Conservation (phyloP, 108 stramenopile species). For the Conticribra weissflogii region DNA sequence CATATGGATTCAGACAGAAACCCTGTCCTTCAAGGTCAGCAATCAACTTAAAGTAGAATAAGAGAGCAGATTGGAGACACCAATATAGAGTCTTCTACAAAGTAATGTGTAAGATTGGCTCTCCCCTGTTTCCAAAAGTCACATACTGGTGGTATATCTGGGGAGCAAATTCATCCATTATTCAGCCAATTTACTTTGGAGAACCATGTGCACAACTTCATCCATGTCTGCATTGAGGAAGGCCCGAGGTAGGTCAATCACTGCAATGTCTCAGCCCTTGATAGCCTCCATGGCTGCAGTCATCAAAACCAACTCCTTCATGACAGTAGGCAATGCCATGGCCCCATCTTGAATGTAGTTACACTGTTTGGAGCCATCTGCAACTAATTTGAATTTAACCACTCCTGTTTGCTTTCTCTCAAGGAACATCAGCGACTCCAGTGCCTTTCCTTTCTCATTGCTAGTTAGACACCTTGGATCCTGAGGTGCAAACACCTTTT, state of each 20-base stretch:
- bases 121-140: not conserved
- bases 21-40: not conserved
- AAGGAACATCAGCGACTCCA: constrained; percentile 6
- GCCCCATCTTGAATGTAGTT: constrained; percentile 3
- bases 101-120: not conserved
- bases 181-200: not conserved
- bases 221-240: constrained; percentile 14
- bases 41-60: constrained; percentile 1
- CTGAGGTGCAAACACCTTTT: not conserved
- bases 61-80: not conserved
- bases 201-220: not conserved
- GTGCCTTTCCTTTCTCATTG: not conserved
- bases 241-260: constrained; percentile 6
- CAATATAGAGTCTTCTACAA: constrained; percentile 1
- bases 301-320: constrained; percentile 2
- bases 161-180: not conserved
- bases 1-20: constrained; percentile 3
- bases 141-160: not conserved
- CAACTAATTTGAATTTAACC: constrained; percentile 4
- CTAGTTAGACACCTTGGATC: not conserved
- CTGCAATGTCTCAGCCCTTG: constrained; percentile 2
- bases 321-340: constrained; percentile 9
- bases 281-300: constrained; percentile 8
- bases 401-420: constrained; percentile 1
- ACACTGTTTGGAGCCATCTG: constrained; percentile 1